Base-by-base conservation (phyloP, 495 filamentous ascomycete species). In the Physcia stellaris region DNA sequence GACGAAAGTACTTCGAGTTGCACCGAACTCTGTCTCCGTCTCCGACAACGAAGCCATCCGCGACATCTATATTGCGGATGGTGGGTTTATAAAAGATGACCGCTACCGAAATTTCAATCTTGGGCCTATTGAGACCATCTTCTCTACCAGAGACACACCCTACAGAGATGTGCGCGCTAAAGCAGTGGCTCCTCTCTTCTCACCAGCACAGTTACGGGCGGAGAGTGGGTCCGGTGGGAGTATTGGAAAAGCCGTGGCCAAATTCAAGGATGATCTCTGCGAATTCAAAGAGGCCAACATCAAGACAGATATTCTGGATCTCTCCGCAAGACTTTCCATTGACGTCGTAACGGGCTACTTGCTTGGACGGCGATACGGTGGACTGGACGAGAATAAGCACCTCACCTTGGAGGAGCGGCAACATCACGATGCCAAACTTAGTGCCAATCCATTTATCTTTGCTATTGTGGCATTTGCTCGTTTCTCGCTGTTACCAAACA, bases 1-100 rank as follows among this genome's bases (percentile, higher is more conserved):
- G 22, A 71, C 74, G 32, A 68, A 63, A 39, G 43, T 79, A 17
- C 70, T 77, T 7, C 59, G 73, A 28, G 66, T 79, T 40, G 63
- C 66, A 19, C 74, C 74, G 17, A 60, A 66, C 12, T 70, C 77
- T 28, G 57, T 77, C 45, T 69, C 63, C 10, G 56, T 79, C 35
- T 73, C 74, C 40, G 73, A 77, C 42, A 61, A 66, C 41, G 64
- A 59, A n/a, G 66, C 62, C 5, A 46, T 69, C 4, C 48, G 53
- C 9, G 53, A 58, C 12, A 64, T 71, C 35, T 70, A 71, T 45
- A 35, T 60, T 11, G 47, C 45, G 6, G 53, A 52, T 6, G 67
- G 68, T 15, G 67, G 67, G 6, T 68, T 72, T 40, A 41, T 50
- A 18, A 72, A 72, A 43, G 55, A 62, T 21, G 31, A 47, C 1